Conservation (phyloP, 805 yeast species). For the Metschnikowia kunwiensis region DNA sequence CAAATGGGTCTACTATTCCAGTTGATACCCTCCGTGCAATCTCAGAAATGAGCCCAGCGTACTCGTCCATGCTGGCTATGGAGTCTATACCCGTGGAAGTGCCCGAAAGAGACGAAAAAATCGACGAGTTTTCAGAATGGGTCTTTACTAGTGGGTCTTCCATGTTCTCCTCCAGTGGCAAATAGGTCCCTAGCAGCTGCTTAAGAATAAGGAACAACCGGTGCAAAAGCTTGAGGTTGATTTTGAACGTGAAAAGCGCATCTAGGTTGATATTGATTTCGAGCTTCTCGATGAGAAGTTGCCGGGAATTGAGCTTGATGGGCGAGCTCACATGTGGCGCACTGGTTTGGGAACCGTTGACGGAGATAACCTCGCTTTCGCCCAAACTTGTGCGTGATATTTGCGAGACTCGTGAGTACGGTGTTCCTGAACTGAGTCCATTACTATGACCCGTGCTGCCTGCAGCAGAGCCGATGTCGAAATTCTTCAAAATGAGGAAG, state of each 20-base stretch:
- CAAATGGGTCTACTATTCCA: slow-evolving; percentile 42
- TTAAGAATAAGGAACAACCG: slow-evolving; percentile 27
- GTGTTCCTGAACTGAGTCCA: neutral
- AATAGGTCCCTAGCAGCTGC: slow-evolving; percentile 20
- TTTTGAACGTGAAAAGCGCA: slow-evolving; percentile 36
- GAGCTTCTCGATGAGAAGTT: slow-evolving; percentile 41
- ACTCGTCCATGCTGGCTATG: slow-evolving; percentile 30
- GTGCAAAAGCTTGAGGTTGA: slow-evolving; percentile 29
- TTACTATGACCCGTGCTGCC: slow-evolving; percentile 1
- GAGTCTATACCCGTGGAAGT: slow-evolving; percentile 24
- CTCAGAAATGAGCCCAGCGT: slow-evolving; percentile 26
- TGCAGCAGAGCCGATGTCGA: slow-evolving; percentile 33
- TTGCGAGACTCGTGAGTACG: neutral
- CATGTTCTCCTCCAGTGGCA: slow-evolving; percentile 2
- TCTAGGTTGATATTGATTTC: slow-evolving; percentile 43
- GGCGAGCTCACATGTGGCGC: slow-evolving; percentile 29
- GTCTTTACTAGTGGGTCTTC: slow-evolving; percentile 4
- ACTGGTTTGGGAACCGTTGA: slow-evolving; percentile 5
- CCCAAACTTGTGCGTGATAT: slow-evolving; percentile 2
- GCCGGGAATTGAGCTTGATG: slow-evolving; percentile 38
- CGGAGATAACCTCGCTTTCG: neutral
- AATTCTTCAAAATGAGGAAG: slow-evolving; percentile 33
- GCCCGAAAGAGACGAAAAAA: slow-evolving; percentile 31
- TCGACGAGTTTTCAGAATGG: slow-evolving; percentile 32
- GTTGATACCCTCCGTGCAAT: slow-evolving; percentile 26